A percentile compares a stretch with the other conserved stretches of the same genome.
Evolutionary conservation across 495 filamentous ascomycete species (phyloP).

Genomic region (Daldinia bambusicola): DNA sequence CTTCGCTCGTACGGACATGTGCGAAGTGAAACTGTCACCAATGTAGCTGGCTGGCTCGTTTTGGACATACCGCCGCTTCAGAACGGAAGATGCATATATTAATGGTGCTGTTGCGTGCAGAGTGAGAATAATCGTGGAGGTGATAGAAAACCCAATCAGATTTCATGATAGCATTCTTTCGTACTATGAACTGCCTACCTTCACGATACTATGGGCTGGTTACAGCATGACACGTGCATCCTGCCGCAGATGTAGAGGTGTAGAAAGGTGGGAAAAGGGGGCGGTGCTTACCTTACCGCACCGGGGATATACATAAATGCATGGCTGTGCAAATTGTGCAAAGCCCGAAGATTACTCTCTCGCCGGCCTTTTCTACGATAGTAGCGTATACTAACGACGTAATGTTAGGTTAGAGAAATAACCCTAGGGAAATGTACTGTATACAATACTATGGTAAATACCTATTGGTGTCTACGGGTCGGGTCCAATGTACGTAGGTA

Average conservation of each 20-base stretch:
- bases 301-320: constrained; percentile 6
- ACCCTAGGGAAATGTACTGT: neutral
- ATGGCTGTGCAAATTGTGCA: constrained; percentile 37
- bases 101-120: constrained; percentile 32
- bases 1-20: constrained; percentile 38
- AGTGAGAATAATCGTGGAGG: constrained; percentile 29
- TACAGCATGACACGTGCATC: constrained; percentile 34
- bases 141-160: constrained; percentile 30
- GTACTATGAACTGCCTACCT: constrained; percentile 5
- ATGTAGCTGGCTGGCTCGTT: constrained; percentile 34
- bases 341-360: neutral
- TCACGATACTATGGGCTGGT: constrained; percentile 21
- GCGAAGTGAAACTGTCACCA: constrained; percentile 35
- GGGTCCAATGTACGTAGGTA: neutral
- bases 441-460: neutral
- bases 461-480: too few species aligned
- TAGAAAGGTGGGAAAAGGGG: constrained; percentile 27
- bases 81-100: constrained; percentile 36
- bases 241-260: constrained; percentile 9
- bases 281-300: constrained; percentile 31
- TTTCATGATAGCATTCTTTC: constrained; percentile 7
- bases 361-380: too few species aligned
- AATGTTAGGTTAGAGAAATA: too few species aligned
- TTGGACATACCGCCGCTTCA: constrained; percentile 39
- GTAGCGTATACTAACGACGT: too few species aligned